Conservation (phyloP, 2,329 filamentous ascomycete species). For the Eutypella sp. region DNA sequence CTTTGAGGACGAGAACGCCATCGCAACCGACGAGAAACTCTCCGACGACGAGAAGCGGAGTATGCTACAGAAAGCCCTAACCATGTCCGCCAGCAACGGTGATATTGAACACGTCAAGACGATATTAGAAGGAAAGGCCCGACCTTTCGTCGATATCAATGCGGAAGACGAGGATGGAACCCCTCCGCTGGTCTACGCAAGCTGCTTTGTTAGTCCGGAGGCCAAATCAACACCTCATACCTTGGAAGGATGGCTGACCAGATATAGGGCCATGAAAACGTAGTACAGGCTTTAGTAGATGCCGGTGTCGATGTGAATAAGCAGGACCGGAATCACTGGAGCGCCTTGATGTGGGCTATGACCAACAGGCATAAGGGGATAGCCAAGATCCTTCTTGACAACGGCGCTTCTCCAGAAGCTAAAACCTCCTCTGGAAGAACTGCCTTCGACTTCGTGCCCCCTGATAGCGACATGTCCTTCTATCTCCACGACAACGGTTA, state of each 20-base stretch:
- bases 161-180: conserved; percentile 90
- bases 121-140: conserved; percentile 70
- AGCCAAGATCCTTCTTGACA: conserved; percentile 85
- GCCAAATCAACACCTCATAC: not conserved
- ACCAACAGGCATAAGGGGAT: conserved; percentile 97
- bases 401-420: conserved; percentile 90
- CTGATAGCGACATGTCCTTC: conserved; percentile 93
- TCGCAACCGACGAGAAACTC: conserved; percentile 69
- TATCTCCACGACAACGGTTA: conserved; percentile 95
- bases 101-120: conserved; percentile 76
- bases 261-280: conserved; percentile 74
- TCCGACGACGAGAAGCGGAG: conserved; percentile 72
- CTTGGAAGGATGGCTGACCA: conserved; percentile 12
- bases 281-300: conserved; percentile 77
- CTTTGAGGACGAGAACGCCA: conserved; percentile 73
- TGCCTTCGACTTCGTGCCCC: conserved; percentile 91
- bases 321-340: conserved; percentile 96
- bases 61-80: conserved; percentile 79
- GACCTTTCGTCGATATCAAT: conserved; percentile 76
- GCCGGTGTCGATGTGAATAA: conserved; percentile 86
- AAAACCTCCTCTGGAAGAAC: conserved; percentile 92
- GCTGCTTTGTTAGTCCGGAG: conserved; percentile 73
- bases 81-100: conserved; percentile 95
- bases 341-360: conserved; percentile 98
- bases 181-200: conserved; percentile 93